phyloP scores from a whole-genome alignment of 2,329 filamentous ascomycete species.

The Cytospora paraplurivora region DNA sequence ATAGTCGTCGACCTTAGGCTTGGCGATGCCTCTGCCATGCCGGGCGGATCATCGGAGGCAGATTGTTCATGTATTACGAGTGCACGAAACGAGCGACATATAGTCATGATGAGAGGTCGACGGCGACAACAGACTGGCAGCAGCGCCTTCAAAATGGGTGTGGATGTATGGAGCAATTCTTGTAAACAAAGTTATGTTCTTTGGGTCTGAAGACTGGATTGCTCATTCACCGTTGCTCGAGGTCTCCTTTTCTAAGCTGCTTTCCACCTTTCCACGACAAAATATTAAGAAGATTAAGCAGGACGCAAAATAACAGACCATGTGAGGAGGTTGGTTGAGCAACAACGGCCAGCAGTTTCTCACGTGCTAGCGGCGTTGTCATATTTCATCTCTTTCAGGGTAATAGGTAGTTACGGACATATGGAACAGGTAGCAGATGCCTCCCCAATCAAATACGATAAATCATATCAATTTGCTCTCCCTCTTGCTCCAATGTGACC shows the following conservation, averaged over 20 bases:
- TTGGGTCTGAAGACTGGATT: constrained; percentile 6
- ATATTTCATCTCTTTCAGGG: constrained; percentile 15
- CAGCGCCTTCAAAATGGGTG: constrained; percentile 13
- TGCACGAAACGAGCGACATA: constrained; percentile 16
- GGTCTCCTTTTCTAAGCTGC: constrained; percentile 13
- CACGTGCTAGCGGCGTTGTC: constrained; percentile 2
- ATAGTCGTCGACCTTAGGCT: not conserved
- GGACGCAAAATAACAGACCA: not conserved
- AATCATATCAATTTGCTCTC: not conserved
- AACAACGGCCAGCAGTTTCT: not conserved
- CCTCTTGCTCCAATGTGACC: not conserved
- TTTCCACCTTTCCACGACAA: constrained; percentile 6
- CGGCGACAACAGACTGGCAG: constrained; percentile 15
- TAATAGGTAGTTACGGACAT: constrained; percentile 23
- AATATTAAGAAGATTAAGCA: not conserved
- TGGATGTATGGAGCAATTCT: constrained; percentile 15
- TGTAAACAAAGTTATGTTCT: constrained; percentile 18
- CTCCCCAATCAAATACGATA: constrained; percentile 22
- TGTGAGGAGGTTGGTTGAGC: constrained; percentile 1
- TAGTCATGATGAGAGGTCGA: not conserved
- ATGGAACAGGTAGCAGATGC: constrained; percentile 20
- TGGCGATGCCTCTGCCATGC: constrained; percentile 1
- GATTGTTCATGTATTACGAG: constrained; percentile 21
- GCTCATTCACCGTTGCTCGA: constrained; percentile 18
- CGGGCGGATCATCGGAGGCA: not conserved